Conservation (phyloP, 225 moss, liverwort and hornwort species). For the Rhytidiadelphus loreus region DNA sequence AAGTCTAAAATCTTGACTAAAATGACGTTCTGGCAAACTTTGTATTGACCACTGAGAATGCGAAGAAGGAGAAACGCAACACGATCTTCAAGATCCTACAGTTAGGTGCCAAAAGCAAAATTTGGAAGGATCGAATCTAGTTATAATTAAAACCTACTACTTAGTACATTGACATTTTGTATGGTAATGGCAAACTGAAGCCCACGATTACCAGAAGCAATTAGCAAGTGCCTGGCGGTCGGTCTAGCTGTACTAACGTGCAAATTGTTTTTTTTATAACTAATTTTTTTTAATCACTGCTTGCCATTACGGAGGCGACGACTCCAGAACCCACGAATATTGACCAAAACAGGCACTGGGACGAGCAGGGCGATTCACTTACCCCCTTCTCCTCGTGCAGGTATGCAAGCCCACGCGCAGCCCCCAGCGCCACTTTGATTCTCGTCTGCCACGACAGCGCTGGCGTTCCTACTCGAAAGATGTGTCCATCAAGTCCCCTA, state of each 20-base stretch:
- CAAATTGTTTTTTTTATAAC: background rate
- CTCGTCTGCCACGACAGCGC: slow-evolving; percentile 27
- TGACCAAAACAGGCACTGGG: background rate
- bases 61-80: background rate
- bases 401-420: slow-evolving; percentile 44
- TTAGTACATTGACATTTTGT: background rate
- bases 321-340: background rate
- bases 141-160: background rate
- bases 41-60: background rate
- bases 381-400: slow-evolving; percentile 55
- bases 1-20: background rate
- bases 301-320: background rate
- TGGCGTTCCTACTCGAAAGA: slow-evolving; percentile 13
- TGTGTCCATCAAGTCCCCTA: slow-evolving; percentile 37
- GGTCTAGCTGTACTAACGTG: no score
- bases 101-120: background rate
- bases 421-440: slow-evolving; percentile 38
- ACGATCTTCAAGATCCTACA: background rate
- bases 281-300: background rate
- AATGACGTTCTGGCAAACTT: background rate
- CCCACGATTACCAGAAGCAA: background rate
- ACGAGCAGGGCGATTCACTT: background rate
- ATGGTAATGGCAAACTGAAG: background rate
- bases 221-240: background rate
- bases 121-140: background rate